A percentile compares a stretch with the other conserved stretches of the same genome.
These are phyloP conservation scores for Xylaria sp. DNA, from an alignment of 2,329 filamentous ascomycete genomes.

Conservation along the genomic window DNA sequence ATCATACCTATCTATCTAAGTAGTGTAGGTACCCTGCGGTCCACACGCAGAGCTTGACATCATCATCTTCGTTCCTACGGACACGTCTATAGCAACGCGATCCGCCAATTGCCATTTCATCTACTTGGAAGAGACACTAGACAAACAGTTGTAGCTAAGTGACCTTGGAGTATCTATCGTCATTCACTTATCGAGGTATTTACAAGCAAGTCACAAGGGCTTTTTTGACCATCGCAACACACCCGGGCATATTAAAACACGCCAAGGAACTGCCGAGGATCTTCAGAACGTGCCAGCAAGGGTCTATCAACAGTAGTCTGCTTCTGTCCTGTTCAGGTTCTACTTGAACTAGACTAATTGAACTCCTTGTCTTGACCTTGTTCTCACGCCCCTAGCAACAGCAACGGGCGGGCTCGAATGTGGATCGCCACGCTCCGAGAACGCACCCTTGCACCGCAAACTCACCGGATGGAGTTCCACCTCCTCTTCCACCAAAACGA, in stretches of 20 bases:
- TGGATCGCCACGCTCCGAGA: slow-evolving; percentile 31
- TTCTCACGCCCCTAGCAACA: slow-evolving; percentile 24
- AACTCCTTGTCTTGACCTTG: slow-evolving; percentile 16
- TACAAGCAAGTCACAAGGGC: not conserved
- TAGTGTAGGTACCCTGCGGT: not conserved
- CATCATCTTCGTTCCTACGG: slow-evolving; percentile 6
- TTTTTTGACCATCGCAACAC: not conserved
- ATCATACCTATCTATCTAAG: not conserved
- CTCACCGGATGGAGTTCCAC: slow-evolving; percentile 23
- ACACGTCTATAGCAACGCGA: not conserved
- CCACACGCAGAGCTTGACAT: slow-evolving; percentile 24
- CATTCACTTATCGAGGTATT: not conserved
- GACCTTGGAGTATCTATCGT: not conserved
- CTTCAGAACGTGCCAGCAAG: slow-evolving; percentile 12
- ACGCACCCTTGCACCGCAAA: slow-evolving; percentile 21
- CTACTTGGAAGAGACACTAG: not conserved
- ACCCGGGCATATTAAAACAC: slow-evolving; percentile 1
- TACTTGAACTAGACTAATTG: slow-evolving; percentile 18
- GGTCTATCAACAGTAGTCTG: not conserved
- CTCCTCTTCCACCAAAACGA: slow-evolving; percentile 15
- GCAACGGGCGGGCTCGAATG: slow-evolving; percentile 12
- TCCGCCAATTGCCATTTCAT: not conserved
- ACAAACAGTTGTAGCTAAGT: not conserved
- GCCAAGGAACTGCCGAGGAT: slow-evolving; percentile 20
- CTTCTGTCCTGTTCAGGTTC: not conserved